Conservation (phyloP, 306 rosid species). For the Nissolia schottii region DNA sequence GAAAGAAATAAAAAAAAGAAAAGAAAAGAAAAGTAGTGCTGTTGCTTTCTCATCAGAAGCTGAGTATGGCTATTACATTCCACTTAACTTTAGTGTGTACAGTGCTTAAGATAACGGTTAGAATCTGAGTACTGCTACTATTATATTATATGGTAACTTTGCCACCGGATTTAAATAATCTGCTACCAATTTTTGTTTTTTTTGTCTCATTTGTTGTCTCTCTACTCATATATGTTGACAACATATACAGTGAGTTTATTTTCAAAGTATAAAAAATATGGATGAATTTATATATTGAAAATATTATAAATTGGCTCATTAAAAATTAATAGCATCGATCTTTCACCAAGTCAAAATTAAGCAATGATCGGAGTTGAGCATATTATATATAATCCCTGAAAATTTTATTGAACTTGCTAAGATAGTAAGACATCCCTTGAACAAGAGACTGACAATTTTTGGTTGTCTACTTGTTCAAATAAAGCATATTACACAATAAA, state of each 20-base stretch:
- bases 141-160: neutral
- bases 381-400: neutral
- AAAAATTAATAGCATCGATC: too few relatives aligned
- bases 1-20: neutral
- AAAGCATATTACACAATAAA: slow-evolving; percentile 9
- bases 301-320: too few relatives aligned
- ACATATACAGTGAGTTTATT: too few relatives aligned
- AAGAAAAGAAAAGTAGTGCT: neutral
- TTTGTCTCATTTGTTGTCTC: too few relatives aligned
- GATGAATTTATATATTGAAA: too few relatives aligned
- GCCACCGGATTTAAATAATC: neutral
- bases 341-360: neutral
- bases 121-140: neutral
- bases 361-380: neutral
- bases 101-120: too few relatives aligned
- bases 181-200: too few relatives aligned
- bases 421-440: slow-evolving; percentile 2
- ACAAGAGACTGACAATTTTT: slow-evolving; percentile 34
- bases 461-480: slow-evolving; percentile 39
- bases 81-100: neutral
- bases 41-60: slow-evolving; percentile 34
- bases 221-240: too few relatives aligned
- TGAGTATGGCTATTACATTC: neutral
- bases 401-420: slow-evolving; percentile 16
- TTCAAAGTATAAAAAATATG: too few relatives aligned